Percentiles rank a stretch among this genome's conserved stretches.
Conservation (phyloP, 768 basidiomycete genomes). For the Tricholoma terreum region DNA sequence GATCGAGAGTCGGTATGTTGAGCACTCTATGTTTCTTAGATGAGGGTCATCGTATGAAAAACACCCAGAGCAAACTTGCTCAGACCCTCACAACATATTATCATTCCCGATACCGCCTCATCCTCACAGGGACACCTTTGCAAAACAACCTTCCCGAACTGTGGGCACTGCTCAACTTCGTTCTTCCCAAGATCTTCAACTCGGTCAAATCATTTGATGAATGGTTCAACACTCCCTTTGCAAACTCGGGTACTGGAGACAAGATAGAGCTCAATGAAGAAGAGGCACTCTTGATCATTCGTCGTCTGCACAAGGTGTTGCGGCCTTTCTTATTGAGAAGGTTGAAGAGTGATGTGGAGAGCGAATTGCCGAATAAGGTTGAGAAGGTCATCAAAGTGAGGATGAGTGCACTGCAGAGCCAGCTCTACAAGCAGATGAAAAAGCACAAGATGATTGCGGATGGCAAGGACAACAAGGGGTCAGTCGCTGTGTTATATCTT, state of each 20-base stretch:
- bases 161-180: constrained; percentile 95
- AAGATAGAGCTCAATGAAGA: constrained; percentile 99
- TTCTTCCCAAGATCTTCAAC: constrained; percentile 94
- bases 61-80: constrained; percentile 83
- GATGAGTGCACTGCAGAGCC: constrained; percentile 89
- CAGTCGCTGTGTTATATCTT: constrained; percentile 20
- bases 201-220: constrained; percentile 99
- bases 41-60: constrained; percentile 98
- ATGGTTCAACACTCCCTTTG: constrained; percentile 99
- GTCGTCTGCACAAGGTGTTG: constrained; percentile 93
- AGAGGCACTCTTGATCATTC: constrained; percentile 96
- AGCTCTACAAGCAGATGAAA: constrained; percentile 97
- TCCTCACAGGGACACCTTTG: constrained; percentile 92
- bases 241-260: constrained; percentile 95
- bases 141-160: constrained; percentile 97
- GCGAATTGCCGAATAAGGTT: constrained; percentile 93
- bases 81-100: constrained; percentile 92
- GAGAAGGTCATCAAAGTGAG: constrained; percentile 97
- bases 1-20: neutral
- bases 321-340: constrained; percentile 90
- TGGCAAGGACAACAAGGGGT: constrained; percentile 76
- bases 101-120: constrained; percentile 88
- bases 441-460: constrained; percentile 96
- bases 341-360: constrained; percentile 96
- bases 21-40: constrained; percentile 38